Evolutionary conservation across 177 flowering plant species (phyloP).

Genomic region (Telopea speciosissima): DNA sequence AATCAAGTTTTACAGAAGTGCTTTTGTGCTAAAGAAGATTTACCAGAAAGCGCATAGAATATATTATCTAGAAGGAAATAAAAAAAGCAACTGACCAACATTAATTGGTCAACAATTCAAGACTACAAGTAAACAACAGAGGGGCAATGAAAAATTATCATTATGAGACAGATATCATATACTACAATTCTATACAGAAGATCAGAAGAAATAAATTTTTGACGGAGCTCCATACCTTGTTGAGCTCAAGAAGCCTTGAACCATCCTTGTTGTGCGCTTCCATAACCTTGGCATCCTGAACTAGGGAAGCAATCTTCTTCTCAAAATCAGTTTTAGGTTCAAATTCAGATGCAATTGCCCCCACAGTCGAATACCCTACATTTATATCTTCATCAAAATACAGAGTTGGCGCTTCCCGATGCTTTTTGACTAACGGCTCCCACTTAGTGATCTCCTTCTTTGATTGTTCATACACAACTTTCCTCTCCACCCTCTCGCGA

Average conservation of each 20-base stretch:
- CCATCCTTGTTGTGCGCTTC: conserved; percentile 85
- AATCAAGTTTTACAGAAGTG: no score
- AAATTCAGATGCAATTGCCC: conserved; percentile 78
- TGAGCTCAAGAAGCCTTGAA: conserved; percentile 76
- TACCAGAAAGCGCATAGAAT: no score
- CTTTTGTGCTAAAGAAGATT: no score
- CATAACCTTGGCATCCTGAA: conserved; percentile 46
- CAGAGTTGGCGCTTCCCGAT: conserved; percentile 76
- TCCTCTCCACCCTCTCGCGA: conserved; percentile 59
- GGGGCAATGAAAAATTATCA: no score
- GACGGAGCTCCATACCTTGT: conserved; percentile 44
- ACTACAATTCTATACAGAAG: neutral
- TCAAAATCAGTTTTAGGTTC: conserved; percentile 87
- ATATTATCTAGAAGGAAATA: no score
- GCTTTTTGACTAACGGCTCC: conserved; percentile 70
- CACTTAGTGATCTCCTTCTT: conserved; percentile 71
- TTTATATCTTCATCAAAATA: conserved; percentile 51
- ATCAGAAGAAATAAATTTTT: neutral
- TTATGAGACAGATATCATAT: neutral
- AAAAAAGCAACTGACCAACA: no score
- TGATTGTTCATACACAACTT: conserved; percentile 47
- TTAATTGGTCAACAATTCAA: no score
- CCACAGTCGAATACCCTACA: conserved; percentile 67
- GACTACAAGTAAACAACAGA: no score
- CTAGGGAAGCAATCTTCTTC: conserved; percentile 63